Base-by-base conservation (phyloP, 2,329 filamentous ascomycete genomes). In the Pseudogymnoascus sp. region DNA sequence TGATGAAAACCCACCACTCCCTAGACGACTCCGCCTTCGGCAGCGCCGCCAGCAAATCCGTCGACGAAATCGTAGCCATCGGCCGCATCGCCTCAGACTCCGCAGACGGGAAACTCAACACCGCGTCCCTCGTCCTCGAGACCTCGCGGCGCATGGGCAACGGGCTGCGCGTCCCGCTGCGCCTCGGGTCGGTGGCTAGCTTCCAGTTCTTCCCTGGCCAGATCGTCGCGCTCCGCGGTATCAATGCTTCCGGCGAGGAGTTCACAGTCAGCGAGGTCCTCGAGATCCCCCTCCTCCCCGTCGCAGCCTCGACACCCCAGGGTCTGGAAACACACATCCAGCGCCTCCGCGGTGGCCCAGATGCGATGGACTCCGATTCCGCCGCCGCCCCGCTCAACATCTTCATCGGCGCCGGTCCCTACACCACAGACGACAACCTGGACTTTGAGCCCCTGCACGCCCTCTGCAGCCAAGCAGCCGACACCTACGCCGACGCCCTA, bases 171-270 rank as follows among this genome's bases (percentile, higher is more conserved):
- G 84, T 97, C 31, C 90, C 91, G 4, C 76, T 99, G 16, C 90
- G 91, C 67, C 79, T 97, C 64, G 83, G 88, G 65, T 82, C 82
- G 2, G 74, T 96, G 1, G 77, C 80, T 67, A 83, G 76, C 1
- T 95, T 89, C 76, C 88, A 91, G 72, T 91, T 97, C 78, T 97
- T 97, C 73, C 95, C 93, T 0, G 95, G 95, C 5, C 93, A 97
- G 73, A 91, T 97, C 62, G 91, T 96, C 31, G 95, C 93, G 5
- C 77, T 97, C 29, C 83, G 83, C 66, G 95, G 95, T 6, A 91
- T 86, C 69, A 99, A 99, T 73, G 86, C 91, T 18, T 91, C 91
- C 0, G 93, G 93, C 0, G 83, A 86, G 39, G 88, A 90, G 69
- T 97, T 97, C 69, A 83, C 86, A 0, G 91, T 95, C 34, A 86